A percentile compares a stretch with the other conserved stretches of the same genome.
Evolutionary conservation across 106 monocot species (phyloP).

Genomic region (Dioscorea zingiberensis): DNA sequence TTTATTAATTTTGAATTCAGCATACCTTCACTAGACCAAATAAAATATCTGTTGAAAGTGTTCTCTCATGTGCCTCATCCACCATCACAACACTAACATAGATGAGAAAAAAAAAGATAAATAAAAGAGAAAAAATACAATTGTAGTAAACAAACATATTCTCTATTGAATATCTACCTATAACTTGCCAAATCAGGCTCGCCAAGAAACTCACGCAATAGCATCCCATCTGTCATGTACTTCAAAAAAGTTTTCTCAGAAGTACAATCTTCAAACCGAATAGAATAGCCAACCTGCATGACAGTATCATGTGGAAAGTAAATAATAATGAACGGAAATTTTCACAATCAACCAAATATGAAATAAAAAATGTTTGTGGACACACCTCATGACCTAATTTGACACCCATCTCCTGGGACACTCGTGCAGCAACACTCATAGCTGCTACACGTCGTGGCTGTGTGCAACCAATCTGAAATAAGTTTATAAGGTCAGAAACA

Average conservation of each 20-base stretch:
- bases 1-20: background rate
- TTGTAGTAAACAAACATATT: background rate
- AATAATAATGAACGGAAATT: background rate
- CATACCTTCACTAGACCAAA: constrained; percentile 83
- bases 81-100: constrained; percentile 89
- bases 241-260: constrained; percentile 89
- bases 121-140: background rate
- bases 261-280: constrained; percentile 97
- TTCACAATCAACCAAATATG: background rate
- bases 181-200: constrained; percentile 94
- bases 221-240: constrained; percentile 96
- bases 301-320: constrained; percentile 1
- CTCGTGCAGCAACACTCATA: constrained; percentile 88
- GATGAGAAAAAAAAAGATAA: background rate
- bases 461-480: constrained; percentile 72
- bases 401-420: constrained; percentile 90
- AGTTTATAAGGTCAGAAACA: background rate
- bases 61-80: constrained; percentile 94
- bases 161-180: constrained; percentile 30
- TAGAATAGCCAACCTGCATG: constrained; percentile 90
- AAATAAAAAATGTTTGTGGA: constrained; percentile 1
- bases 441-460: constrained; percentile 93
- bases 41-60: constrained; percentile 78
- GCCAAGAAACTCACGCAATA: constrained; percentile 90
- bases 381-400: constrained; percentile 90